Percentiles rank a stretch among this genome's conserved stretches.
Conservation (phyloP, 805 yeast genomes). For the Danielozyma ontarioensis region DNA sequence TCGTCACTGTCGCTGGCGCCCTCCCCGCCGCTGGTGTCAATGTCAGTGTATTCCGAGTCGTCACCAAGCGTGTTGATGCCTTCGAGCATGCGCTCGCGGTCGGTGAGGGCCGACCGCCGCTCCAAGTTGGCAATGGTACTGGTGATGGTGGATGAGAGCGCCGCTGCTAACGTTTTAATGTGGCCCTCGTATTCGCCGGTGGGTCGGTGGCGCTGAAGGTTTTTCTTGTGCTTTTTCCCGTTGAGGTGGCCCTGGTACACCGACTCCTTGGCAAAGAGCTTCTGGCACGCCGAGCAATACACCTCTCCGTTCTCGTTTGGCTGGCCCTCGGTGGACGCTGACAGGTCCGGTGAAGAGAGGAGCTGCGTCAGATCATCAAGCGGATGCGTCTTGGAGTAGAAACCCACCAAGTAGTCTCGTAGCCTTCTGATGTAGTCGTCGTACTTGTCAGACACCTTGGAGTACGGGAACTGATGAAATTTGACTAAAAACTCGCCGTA, state of each 20-base stretch:
- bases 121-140: constrained; percentile 59
- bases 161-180: constrained; percentile 29
- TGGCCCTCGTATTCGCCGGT: constrained; percentile 27
- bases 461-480: constrained; percentile 36
- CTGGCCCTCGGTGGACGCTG: too few species aligned
- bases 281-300: constrained; percentile 63
- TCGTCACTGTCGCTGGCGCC: constrained; percentile 23
- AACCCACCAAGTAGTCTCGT: constrained; percentile 45
- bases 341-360: constrained; percentile 3
- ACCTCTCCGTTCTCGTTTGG: constrained; percentile 23
- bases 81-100: constrained; percentile 60
- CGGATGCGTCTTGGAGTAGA: constrained; percentile 35
- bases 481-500: constrained; percentile 48
- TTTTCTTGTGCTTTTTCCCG: constrained; percentile 73
- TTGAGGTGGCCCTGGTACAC: constrained; percentile 64
- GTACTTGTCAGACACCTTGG: constrained; percentile 30
- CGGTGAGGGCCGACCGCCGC: constrained; percentile 63
- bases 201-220: constrained; percentile 15
- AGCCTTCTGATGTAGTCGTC: constrained; percentile 41
- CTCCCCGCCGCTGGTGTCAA: constrained; percentile 22
- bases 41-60: constrained; percentile 36
- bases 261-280: constrained; percentile 54
- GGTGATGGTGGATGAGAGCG: constrained; percentile 36
- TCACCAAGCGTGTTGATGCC: constrained; percentile 35
- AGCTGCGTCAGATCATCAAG: constrained; percentile 2